Evolutionary conservation across 2,329 filamentous ascomycete genomes (phyloP).

Genomic region (Albophoma yamanashiensis): DNA sequence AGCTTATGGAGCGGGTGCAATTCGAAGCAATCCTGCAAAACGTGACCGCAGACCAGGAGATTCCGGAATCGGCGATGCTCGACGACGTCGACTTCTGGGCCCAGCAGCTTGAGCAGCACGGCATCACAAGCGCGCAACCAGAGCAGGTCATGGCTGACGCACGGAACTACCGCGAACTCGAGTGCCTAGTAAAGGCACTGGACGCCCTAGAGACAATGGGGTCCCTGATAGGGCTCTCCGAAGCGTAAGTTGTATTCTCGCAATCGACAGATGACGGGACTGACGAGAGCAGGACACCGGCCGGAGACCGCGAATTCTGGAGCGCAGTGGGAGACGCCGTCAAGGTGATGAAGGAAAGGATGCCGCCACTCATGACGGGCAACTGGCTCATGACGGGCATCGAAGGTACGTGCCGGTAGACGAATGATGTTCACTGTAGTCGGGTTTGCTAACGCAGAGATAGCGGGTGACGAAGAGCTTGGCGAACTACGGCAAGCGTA

Average conservation of each 20-base stretch:
- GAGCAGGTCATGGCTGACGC: constrained; percentile 42
- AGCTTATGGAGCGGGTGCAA: constrained; percentile 38
- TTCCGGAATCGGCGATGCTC: constrained; percentile 24
- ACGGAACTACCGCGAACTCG: constrained; percentile 56
- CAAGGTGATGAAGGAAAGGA: constrained; percentile 41
- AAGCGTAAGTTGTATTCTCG: constrained; percentile 34
- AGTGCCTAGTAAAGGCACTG: constrained; percentile 53
- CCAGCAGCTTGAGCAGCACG: constrained; percentile 22
- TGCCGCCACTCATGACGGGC: constrained; percentile 49
- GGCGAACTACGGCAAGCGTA: constrained; percentile 61
- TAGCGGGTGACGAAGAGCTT: constrained; percentile 47
- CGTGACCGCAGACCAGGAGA: constrained; percentile 22
- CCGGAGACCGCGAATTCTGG: constrained; percentile 38
- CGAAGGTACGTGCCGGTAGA: constrained; percentile 34
- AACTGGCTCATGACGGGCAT: constrained; percentile 50
- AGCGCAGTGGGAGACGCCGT: constrained; percentile 42
- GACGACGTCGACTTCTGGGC: constrained; percentile 30
- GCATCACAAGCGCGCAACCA: constrained; percentile 23
- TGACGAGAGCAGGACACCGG: constrained; percentile 14
- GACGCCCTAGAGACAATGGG: constrained; percentile 59
- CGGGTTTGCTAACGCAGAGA: not conserved
- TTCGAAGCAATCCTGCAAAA: constrained; percentile 36
- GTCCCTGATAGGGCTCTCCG: constrained; percentile 38
- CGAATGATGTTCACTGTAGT: not conserved
- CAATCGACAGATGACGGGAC: constrained; percentile 13